Evolutionary conservation across 2,329 filamentous ascomycete genomes (phyloP).

Genomic region (Aureobasidium pullulans): DNA sequence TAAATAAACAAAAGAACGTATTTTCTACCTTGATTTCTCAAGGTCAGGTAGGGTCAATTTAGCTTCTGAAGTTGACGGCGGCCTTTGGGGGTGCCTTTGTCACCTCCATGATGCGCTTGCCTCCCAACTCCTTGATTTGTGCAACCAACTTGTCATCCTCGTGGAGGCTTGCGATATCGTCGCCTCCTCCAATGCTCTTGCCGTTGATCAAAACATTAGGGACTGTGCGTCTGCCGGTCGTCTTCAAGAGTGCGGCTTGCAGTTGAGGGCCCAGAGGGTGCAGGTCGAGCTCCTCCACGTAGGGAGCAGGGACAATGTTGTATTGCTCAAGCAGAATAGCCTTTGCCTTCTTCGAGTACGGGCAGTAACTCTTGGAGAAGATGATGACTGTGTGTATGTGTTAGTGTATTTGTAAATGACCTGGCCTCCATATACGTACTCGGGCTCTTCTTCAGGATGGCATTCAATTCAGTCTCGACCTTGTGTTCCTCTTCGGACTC

Average conservation of each 20-base stretch:
- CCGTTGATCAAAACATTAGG: conserved; percentile 88
- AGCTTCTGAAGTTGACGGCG: conserved; percentile 26
- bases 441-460: conserved; percentile 63
- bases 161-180: conserved; percentile 68
- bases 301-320: conserved; percentile 70
- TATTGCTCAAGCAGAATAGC: conserved; percentile 77
- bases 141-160: conserved; percentile 56
- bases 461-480: conserved; percentile 64
- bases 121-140: conserved; percentile 67
- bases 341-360: conserved; percentile 78
- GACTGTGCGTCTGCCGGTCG: conserved; percentile 76
- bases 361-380: conserved; percentile 93
- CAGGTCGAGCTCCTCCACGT: conserved; percentile 82
- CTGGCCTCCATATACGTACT: conserved; percentile 19
- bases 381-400: conserved; percentile 55
- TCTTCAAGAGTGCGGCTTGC: conserved; percentile 63
- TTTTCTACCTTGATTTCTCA: neutral
- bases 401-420: neutral
- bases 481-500: conserved; percentile 55
- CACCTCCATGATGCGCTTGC: conserved; percentile 50
- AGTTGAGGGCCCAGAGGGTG: conserved; percentile 67
- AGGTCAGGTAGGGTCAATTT: neutral
- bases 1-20: conserved; percentile 2
- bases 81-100: conserved; percentile 16
- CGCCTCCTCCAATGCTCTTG: conserved; percentile 80